Conservation (phyloP, 495 filamentous ascomycete species). For the Hypoxylon fragiforme region DNA sequence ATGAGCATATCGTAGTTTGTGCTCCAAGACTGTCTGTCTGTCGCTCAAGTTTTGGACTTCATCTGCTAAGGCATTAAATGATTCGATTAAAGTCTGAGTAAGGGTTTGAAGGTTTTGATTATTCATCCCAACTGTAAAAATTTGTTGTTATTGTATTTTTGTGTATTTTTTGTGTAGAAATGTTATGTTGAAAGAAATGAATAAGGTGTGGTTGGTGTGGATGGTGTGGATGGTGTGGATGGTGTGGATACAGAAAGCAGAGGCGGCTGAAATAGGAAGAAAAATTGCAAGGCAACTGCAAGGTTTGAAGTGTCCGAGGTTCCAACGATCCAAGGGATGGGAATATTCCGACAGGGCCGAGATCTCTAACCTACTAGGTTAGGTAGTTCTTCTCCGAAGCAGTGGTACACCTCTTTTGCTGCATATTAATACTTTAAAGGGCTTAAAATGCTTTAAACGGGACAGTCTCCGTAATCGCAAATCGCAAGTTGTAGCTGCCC, state of each 20-base stretch:
- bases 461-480: too few relatives aligned
- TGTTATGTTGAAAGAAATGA: not conserved
- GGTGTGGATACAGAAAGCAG: not conserved
- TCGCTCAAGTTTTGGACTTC: conserved; percentile 60
- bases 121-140: conserved; percentile 40
- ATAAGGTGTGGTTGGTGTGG: not conserved
- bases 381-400: not conserved
- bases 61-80: conserved; percentile 66
- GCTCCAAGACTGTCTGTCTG: conserved; percentile 57
- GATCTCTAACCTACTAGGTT: too few relatives aligned
- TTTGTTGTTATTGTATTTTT: not conserved
- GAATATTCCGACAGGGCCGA: conserved; percentile 6
- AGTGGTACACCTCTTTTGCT: too few relatives aligned
- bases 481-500: too few relatives aligned
- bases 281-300: not conserved
- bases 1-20: conserved; percentile 61
- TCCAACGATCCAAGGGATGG: too few relatives aligned
- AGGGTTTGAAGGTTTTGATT: conserved; percentile 46
- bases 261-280: not conserved
- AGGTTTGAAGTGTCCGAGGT: too few relatives aligned
- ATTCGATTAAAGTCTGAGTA: conserved; percentile 56
- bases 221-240: too few relatives aligned
- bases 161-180: not conserved
- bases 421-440: too few relatives aligned
- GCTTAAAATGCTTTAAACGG: too few relatives aligned